Conservation (phyloP, 1,284 basidiomycete genomes). For the Exsudoporus floridanus region DNA sequence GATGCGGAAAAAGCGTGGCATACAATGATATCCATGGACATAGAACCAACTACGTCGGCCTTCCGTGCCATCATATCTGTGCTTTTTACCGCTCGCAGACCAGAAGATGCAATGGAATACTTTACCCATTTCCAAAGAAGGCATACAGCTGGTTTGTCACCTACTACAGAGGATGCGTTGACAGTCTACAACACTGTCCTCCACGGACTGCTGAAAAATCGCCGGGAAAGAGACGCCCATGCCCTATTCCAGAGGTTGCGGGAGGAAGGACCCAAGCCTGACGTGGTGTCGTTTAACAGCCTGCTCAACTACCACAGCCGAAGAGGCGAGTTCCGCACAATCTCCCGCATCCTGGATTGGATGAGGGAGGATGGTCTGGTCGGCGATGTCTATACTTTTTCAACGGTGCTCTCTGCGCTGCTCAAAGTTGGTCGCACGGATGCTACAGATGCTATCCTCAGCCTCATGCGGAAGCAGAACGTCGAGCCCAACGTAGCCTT, state of each 20-base stretch:
- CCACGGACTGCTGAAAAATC: conserved; percentile 53
- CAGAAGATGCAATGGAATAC: conserved; percentile 47
- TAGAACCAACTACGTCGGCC: conserved; percentile 53
- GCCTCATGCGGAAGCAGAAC: conserved; percentile 73
- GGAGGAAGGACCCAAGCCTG: conserved; percentile 55
- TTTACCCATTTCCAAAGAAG: conserved; percentile 41
- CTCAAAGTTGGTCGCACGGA: conserved; percentile 66
- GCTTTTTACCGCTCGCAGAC: conserved; percentile 48
- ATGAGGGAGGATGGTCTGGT: conserved; percentile 53
- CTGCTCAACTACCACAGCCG: conserved; percentile 66
- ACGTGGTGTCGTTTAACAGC: conserved; percentile 77
- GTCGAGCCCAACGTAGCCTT: conserved; percentile 70
- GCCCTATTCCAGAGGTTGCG: conserved; percentile 50
- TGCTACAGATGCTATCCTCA: conserved; percentile 59
- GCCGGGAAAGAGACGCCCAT: conserved; percentile 45
- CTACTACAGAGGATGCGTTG: conserved; percentile 30
- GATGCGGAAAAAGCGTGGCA: conserved; percentile 58
- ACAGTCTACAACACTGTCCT: conserved; percentile 65
- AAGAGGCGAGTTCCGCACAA: conserved; percentile 54
- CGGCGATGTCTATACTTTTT: conserved; percentile 80
- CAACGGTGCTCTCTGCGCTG: conserved; percentile 74
- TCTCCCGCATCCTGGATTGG: conserved; percentile 55
- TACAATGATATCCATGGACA: conserved; percentile 51
- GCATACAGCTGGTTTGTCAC: conserved; percentile 20
- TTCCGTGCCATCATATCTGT: conserved; percentile 63